These are phyloP conservation scores for Boechera divaricarpa DNA, from an alignment of 345 rosid genomes.

Conservation along the genomic window DNA sequence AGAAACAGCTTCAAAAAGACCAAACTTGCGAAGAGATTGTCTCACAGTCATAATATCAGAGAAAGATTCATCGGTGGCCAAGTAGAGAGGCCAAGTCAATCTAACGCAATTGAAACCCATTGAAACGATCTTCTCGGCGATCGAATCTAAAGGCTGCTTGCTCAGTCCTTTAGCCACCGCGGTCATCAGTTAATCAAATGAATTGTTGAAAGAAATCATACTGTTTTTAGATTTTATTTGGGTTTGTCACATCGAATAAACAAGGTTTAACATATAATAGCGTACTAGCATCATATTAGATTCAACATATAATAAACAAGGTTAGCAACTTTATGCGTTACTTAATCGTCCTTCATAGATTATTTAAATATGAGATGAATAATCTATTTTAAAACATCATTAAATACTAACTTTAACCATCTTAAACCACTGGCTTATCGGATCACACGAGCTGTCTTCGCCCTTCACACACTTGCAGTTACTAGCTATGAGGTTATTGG, in stretches of 20 bases:
- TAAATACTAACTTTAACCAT: constrained; percentile 54
- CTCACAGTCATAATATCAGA: constrained; percentile 58
- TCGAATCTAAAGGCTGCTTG: constrained; percentile 60
- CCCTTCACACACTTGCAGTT: constrained; percentile 58
- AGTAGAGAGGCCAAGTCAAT: constrained; percentile 66
- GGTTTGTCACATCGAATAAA: not conserved
- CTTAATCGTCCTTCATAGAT: not conserved
- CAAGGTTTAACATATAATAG: too few species aligned
- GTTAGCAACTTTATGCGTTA: too few species aligned
- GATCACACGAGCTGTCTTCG: constrained; percentile 55
- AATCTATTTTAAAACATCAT: not conserved
- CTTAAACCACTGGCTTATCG: constrained; percentile 75
- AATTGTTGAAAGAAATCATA: too few species aligned
- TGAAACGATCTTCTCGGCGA: constrained; percentile 45
- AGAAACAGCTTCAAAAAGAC: constrained; percentile 63
- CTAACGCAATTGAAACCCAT: constrained; percentile 73
- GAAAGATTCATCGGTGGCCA: constrained; percentile 61
- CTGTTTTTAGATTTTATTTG: too few species aligned
- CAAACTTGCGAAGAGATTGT: constrained; percentile 62
- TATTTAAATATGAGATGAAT: not conserved
- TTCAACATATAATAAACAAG: not conserved
- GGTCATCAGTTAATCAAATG: not conserved
- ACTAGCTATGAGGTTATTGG: constrained; percentile 45
- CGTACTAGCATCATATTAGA: not conserved
- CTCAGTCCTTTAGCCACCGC: constrained; percentile 77